Percentiles rank a stretch among this genome's conserved stretches.
These are phyloP conservation scores for Geum urbanum DNA, from an alignment of 306 rosid genomes.

Conservation along the genomic window DNA sequence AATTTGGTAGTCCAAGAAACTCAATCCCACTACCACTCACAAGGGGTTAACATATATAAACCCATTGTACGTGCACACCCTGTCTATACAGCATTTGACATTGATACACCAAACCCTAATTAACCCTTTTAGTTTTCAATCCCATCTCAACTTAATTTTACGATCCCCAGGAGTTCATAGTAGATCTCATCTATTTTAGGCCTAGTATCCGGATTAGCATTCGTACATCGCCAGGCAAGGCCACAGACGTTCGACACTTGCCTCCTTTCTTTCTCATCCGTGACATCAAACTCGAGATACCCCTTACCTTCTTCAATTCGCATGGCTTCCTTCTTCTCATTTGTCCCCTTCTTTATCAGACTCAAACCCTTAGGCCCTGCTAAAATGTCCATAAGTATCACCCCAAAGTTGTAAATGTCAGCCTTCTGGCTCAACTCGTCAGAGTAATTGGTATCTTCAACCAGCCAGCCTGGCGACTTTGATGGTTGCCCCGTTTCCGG, in stretches of 20 bases:
- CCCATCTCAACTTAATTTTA: background rate
- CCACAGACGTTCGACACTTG: constrained; percentile 7
- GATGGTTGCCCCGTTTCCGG: background rate
- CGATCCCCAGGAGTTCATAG: background rate
- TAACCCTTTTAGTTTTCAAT: background rate
- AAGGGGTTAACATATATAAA: background rate
- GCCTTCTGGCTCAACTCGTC: constrained; percentile 16
- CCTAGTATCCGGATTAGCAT: constrained; percentile 8
- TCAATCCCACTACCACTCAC: background rate
- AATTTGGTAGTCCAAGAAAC: no score
- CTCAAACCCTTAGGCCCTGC: constrained; percentile 13
- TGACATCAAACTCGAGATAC: constrained; percentile 16
- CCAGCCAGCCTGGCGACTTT: background rate
- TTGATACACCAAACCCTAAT: background rate
- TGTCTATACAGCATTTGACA: background rate
- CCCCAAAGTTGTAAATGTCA: constrained; percentile 29
- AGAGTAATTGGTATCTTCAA: background rate
- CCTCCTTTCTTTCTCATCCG: constrained; percentile 17
- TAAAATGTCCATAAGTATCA: constrained; percentile 19
- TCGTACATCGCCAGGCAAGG: constrained; percentile 16
- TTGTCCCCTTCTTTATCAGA: background rate
- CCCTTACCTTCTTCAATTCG: background rate
- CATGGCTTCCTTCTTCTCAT: constrained; percentile 3
- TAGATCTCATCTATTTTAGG: constrained; percentile 6
- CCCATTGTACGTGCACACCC: background rate